Evolutionary conservation across 2,329 filamentous ascomycete species (phyloP).

Genomic region (Harringtonia aguacate): DNA sequence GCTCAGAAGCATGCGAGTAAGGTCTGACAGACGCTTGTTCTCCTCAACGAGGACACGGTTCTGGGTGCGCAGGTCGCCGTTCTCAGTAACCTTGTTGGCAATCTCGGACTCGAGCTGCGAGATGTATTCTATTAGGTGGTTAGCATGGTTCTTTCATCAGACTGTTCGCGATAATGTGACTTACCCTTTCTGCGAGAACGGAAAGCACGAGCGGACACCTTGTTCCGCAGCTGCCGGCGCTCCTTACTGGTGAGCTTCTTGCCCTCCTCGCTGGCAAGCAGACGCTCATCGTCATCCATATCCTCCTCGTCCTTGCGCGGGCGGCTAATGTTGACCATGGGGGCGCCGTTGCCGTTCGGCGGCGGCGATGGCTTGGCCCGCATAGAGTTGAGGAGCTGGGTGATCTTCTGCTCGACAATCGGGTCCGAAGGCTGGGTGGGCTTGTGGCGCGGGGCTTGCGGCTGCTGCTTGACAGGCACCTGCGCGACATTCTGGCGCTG

Average conservation of each 20-base stretch:
- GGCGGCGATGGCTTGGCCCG: conserved; percentile 55
- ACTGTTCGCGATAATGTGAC: conserved; percentile 17
- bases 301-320: conserved; percentile 92
- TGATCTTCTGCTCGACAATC: conserved; percentile 84
- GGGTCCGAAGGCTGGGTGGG: conserved; percentile 48
- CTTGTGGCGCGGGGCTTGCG: conserved; percentile 37
- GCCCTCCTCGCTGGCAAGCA: conserved; percentile 91
- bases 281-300: conserved; percentile 94
- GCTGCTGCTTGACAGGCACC: conserved; percentile 25
- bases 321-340: conserved; percentile 54
- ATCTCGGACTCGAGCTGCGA: conserved; percentile 86
- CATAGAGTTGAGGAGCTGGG: conserved; percentile 86
- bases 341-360: conserved; percentile 37
- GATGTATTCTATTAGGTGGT: conserved; percentile 73
- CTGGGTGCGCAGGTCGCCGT: conserved; percentile 66
- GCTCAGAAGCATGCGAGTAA: conserved; percentile 71
- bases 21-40: conserved; percentile 67
- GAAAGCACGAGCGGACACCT: conserved; percentile 96
- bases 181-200: conserved; percentile 96
- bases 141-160: not conserved
- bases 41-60: conserved; percentile 77
- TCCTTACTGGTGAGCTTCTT: conserved; percentile 99
- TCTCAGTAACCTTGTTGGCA: conserved; percentile 72
- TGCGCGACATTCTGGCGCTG: conserved; percentile 23
- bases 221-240: conserved; percentile 93